Conservation (phyloP, 345 rosid species). For the Turritis glabra region DNA sequence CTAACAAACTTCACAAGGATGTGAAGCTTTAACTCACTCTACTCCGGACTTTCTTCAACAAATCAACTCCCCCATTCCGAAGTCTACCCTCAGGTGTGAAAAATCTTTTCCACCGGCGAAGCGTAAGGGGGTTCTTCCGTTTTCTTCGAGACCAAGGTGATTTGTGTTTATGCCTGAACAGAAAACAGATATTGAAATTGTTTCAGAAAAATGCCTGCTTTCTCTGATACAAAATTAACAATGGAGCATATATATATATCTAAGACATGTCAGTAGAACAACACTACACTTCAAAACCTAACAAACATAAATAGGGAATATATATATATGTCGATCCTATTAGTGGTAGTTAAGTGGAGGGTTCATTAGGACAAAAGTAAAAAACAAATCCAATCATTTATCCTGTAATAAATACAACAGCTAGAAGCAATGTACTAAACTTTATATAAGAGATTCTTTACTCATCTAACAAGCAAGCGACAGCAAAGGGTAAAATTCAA, state of each 20-base stretch:
- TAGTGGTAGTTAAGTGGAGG: not conserved
- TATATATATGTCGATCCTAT: not conserved
- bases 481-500: not conserved
- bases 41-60: constrained; percentile 87
- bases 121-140: constrained; percentile 68
- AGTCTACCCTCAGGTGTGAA: constrained; percentile 78
- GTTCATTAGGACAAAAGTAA: not conserved
- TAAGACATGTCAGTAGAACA: not conserved
- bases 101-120: constrained; percentile 71
- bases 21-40: constrained; percentile 61
- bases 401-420: not conserved
- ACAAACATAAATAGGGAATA: not conserved
- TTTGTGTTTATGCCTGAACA: constrained; percentile 62
- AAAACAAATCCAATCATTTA: not conserved
- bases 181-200: not conserved
- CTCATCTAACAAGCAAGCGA: constrained; percentile 16
- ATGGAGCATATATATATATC: not conserved
- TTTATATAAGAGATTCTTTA: not conserved
- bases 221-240: not conserved
- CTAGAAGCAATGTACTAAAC: not conserved
- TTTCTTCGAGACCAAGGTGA: constrained; percentile 93
- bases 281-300: not conserved
- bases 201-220: not conserved
- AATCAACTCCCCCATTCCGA: constrained; percentile 68
- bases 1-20: constrained; percentile 6